Evolutionary conservation across 2,329 filamentous ascomycete genomes (phyloP), one percentile per base, ranked within the genome.

Genomic region (Neofusicoccum laricinum): DNA sequence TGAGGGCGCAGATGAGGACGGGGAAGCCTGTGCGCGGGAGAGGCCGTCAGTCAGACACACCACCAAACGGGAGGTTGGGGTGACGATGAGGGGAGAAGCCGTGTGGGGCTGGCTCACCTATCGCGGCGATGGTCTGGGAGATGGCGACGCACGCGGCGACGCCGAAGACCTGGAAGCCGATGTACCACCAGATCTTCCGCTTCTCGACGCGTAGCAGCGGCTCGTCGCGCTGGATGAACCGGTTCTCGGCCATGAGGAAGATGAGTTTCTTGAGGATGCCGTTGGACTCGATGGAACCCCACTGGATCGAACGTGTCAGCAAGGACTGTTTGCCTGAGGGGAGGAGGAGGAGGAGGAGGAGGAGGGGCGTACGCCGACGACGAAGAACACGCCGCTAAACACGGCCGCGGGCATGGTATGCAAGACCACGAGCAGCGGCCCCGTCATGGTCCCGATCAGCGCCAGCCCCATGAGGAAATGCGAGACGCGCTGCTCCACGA

Each of bases 51-150:
- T n/a, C n/a, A n/a, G n/a, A n/a, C n/a, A n/a, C n/a, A n/a, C n/a
- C n/a, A n/a, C n/a, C n/a, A n/a, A n/a, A n/a, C n/a, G n/a, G n/a
- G n/a, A n/a, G n/a, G n/a, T n/a, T n/a, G n/a, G n/a, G n/a, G n/a
- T n/a, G n/a, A n/a, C n/a, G n/a, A n/a, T n/a, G n/a, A n/a, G n/a
- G n/a, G n/a, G n/a, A 30, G 40, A 25, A 17, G 30, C 2, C 1
- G 15, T 48, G 19, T 21, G 12, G 10, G 40, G 34, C n/a, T 15
- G 14, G 34, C 46, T 50, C n/a, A 61, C 58, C 81, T 34, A 86
- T 84, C 0, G 84, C 84, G 0, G 81, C 84, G 12, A 86, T 81
- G 0, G 84, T 86, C 69, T 86, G 82, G 0, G 82, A 84, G 51
- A 86, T 82, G 1, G 82, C 84, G 1, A 86, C 82, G 38, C 79